Percentiles rank a stretch among this genome's conserved stretches.
Evolutionary conservation across 2,329 filamentous ascomycete species (phyloP).

Genomic region (Lachnellula hyalina): DNA sequence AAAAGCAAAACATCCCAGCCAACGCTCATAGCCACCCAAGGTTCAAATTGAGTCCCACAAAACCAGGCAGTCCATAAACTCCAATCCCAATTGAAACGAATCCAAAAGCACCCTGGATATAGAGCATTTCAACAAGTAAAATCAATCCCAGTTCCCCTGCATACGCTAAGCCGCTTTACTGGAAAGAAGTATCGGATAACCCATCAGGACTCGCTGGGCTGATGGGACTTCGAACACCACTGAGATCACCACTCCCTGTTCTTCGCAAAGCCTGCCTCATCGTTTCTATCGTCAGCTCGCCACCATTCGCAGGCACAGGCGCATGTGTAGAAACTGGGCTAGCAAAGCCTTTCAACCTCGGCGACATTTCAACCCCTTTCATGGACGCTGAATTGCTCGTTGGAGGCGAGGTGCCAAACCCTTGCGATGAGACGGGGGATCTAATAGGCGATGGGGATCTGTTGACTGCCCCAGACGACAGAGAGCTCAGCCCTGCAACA

Average conservation of each 20-base stretch:
- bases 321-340: constrained; percentile 57
- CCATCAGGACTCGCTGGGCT: constrained; percentile 48
- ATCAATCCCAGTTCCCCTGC: constrained; percentile 5
- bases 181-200: constrained; percentile 25
- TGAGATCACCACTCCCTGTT: constrained; percentile 78
- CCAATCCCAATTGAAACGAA: constrained; percentile 13
- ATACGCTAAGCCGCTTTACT: constrained; percentile 9
- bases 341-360: constrained; percentile 49
- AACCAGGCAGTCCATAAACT: constrained; percentile 9
- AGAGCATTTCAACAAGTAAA: constrained; percentile 21
- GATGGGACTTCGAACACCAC: constrained; percentile 48
- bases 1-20: constrained; percentile 11
- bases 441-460: constrained; percentile 76
- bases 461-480: constrained; percentile 47
- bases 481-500: constrained; percentile 59
- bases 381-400: constrained; percentile 71
- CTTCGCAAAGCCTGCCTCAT: constrained; percentile 85
- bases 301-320: constrained; percentile 49
- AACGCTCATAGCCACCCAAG: constrained; percentile 5
- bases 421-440: constrained; percentile 71
- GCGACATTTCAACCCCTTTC: constrained; percentile 68
- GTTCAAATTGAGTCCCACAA: constrained; percentile 11
- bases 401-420: constrained; percentile 63
- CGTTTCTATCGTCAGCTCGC: constrained; percentile 84
- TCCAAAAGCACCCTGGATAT: constrained; percentile 21